Evolutionary conservation across 306 rosid genomes (phyloP), one percentile per base, ranked within the genome.

Genomic region (Quercus rubra): DNA sequence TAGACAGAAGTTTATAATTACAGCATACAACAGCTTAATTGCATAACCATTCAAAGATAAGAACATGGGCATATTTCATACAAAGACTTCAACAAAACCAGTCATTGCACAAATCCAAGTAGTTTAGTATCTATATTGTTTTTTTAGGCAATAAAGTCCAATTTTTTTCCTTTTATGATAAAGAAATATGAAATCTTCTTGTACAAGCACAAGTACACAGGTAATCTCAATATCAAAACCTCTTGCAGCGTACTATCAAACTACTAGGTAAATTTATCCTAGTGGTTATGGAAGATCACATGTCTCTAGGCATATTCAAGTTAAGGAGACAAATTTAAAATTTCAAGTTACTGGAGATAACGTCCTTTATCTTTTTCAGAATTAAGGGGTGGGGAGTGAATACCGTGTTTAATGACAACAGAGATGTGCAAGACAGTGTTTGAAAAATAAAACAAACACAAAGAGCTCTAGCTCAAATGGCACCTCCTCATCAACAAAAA

Each of bases 11-110:
- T 75, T 49, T 73, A 41, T 55, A 12, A 77, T 51, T 9, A 49
- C 70, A 77, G 73, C 73, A 73, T 15, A 71, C 54, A 33, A 38
- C 20, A 75, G 28, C 67, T 52, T 69, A 69, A 83, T 33, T 21
- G 76, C 79, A 83, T 4, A 57, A 55, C 67, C 63, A 77, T 55
- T 64, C 8, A 52, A 52, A 71, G 57, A 72, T 6, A 55, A 72
- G 9, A 67, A 38, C 70, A 67, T 19, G 11, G 61, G 27, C 62
- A 82, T 18, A 72, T 54, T 54, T 64, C 31, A 33, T 51, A 21
- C 67, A 80, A 43, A 57, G 35, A 25, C 15, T 52, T 62, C 30
- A 46, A 64, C 75, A 9, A 80, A 73, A n/a, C 27, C 31, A 57
- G 13, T 58, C 27, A 35, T 54, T 74, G 41, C 71, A 75, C 23